A percentile compares a stretch with the other conserved stretches of the same genome.
Conservation (phyloP, 2,329 filamentous ascomycete species). For the Neopestalotiopsis sp. region DNA sequence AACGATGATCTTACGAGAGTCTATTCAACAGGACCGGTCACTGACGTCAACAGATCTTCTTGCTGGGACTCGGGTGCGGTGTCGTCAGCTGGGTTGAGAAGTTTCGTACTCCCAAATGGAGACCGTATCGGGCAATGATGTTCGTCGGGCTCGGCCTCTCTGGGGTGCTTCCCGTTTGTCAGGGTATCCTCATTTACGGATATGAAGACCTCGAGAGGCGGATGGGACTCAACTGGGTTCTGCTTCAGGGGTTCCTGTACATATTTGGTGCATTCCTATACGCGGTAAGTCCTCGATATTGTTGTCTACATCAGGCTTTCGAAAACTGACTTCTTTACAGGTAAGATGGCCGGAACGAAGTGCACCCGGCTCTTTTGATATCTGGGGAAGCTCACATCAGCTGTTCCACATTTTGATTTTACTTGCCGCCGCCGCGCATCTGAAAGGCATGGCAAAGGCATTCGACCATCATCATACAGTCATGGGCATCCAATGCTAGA, state of each 20-base stretch:
- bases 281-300: conserved; percentile 59
- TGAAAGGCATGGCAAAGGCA: conserved; percentile 80
- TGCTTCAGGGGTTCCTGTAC: conserved; percentile 82
- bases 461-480: conserved; percentile 83
- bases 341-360: conserved; percentile 82
- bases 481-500: conserved; percentile 54
- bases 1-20: neutral
- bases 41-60: conserved; percentile 66
- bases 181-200: conserved; percentile 74
- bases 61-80: conserved; percentile 77
- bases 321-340: conserved; percentile 40
- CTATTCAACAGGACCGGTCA: neutral
- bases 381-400: conserved; percentile 93
- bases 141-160: conserved; percentile 88
- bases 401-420: conserved; percentile 93
- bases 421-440: conserved; percentile 79
- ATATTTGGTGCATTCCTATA: conserved; percentile 86
- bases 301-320: too few relatives aligned
- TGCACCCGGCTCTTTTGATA: conserved; percentile 81
- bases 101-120: conserved; percentile 83
- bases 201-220: conserved; percentile 67
- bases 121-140: conserved; percentile 86
- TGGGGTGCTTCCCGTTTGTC: conserved; percentile 81
- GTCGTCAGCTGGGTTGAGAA: conserved; percentile 78
- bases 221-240: conserved; percentile 81